Base-by-base conservation (phyloP, 306 rosid genomes). In the Prunus salicina region DNA sequence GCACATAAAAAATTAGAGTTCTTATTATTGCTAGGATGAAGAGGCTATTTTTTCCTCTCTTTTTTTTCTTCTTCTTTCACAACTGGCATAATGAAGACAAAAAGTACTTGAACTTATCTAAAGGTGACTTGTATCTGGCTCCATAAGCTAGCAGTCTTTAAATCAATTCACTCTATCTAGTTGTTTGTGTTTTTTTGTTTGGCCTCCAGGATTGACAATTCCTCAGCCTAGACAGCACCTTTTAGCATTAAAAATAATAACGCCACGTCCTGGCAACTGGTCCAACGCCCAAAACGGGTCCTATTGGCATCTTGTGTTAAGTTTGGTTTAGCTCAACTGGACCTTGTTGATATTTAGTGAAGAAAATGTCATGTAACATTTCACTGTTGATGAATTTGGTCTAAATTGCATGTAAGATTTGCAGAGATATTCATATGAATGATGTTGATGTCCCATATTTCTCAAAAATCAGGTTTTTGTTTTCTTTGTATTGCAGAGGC, bases 401-500 rank as follows among this genome's bases (percentile, higher is more conserved):
- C 67, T 72, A 12, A 16, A 41, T 3, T 32, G 19, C 56, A 19
- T 6, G 45, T 41, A 7, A 14, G 3, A 58, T 56, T 1, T 34
- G 25, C 25, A 0, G 69, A 9, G 4, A 34, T 8, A 45, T 38
- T 38, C 43, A 38, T 7, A 38, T 38, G 43, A 7, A 38, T 34
- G 2, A 38, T 38, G 43, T 38, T 38, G 9, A 16, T 12, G 19
- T 49, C 38, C 38, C 8, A 18, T 20, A 25, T 71, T 51, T 65
- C 84, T 86, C 10, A 84, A 47, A 65, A 38, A 19, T 52, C 69
- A 45, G 78, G 76, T 64, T 63, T 18, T 74, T 20, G n/a, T 65
- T 67, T 67, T 14, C 27, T 30, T 67, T 47, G 30, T 20, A 28
- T 78, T 90, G 84, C 93, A 93, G 98, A 67, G 86, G 90, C 64